Conservation (phyloP, 352 stramenopile species). For the Globisporangium nagaii region DNA sequence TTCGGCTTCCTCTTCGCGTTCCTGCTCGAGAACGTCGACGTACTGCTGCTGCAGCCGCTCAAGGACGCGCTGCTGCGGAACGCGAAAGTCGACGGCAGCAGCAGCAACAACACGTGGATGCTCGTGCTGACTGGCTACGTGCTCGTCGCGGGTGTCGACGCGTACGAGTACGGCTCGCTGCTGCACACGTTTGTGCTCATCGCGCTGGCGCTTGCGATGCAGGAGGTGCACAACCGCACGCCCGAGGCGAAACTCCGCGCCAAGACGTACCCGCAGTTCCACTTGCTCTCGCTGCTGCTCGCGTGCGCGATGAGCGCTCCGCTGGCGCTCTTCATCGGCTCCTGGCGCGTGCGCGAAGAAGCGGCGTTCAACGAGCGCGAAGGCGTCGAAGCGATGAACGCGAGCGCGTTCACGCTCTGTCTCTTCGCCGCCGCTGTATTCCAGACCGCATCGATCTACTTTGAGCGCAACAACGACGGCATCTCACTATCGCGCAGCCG, state of each 20-base stretch:
- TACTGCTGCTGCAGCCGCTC: slow-evolving; percentile 43
- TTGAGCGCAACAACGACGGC: slow-evolving; percentile 16
- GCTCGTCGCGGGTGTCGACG: slow-evolving; percentile 53
- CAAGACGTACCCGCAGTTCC: slow-evolving; percentile 25
- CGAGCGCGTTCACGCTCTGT: background rate
- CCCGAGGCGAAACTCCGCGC: slow-evolving; percentile 19
- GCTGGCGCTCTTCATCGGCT: slow-evolving; percentile 16
- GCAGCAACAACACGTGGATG: slow-evolving; percentile 15
- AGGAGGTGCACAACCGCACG: slow-evolving; percentile 15
- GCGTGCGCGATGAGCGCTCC: slow-evolving; percentile 26
- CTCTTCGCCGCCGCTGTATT: slow-evolving; percentile 9
- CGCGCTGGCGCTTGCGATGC: slow-evolving; percentile 33
- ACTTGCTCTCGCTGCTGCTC: slow-evolving; percentile 28
- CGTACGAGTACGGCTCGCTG: slow-evolving; percentile 61
- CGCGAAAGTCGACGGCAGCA: background rate
- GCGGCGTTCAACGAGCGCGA: slow-evolving; percentile 12
- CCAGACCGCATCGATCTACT: slow-evolving; percentile 18
- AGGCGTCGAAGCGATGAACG: background rate
- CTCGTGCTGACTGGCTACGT: slow-evolving; percentile 42
- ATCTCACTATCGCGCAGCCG: slow-evolving; percentile 20
- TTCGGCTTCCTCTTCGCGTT: slow-evolving; percentile 74
- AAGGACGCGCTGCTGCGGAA: slow-evolving; percentile 13
- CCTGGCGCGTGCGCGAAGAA: slow-evolving; percentile 10
- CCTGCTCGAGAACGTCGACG: slow-evolving; percentile 44
- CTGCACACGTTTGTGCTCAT: slow-evolving; percentile 48